These are phyloP conservation scores for Lanmaoa pseudosensibilis DNA, from an alignment of 768 basidiomycete genomes.

Conservation along the genomic window DNA sequence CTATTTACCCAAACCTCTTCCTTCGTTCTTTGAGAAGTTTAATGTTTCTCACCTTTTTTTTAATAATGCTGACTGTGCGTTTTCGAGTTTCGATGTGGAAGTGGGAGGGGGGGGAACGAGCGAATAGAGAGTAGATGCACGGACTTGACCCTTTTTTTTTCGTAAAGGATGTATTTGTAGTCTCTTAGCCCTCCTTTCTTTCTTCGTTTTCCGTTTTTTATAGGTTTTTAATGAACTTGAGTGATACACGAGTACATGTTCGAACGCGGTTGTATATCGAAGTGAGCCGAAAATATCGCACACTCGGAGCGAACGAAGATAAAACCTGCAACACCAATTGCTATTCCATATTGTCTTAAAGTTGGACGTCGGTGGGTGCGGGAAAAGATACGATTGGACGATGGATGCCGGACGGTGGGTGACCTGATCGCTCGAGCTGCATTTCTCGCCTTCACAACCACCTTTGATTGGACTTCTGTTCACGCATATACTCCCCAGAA, in stretches of 20 bases:
- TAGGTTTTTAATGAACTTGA: conserved; percentile 6
- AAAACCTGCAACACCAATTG: too few relatives aligned
- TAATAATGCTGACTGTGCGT: not conserved
- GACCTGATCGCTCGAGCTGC: too few relatives aligned
- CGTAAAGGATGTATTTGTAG: conserved; percentile 6
- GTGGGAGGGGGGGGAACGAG: not conserved
- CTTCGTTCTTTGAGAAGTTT: not conserved
- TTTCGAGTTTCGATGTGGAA: not conserved
- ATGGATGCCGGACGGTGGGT: too few relatives aligned
- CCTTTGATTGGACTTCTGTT: not conserved
- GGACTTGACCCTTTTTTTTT: not conserved
- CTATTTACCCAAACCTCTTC: too few relatives aligned
- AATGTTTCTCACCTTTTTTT: conserved; percentile 3
- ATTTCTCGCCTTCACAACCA: not conserved
- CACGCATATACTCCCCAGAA: not conserved
- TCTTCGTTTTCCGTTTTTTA: not conserved
- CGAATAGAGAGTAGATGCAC: not conserved
- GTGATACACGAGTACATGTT: too few relatives aligned
- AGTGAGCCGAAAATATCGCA: too few relatives aligned
- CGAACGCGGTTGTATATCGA: too few relatives aligned
- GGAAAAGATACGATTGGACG: too few relatives aligned
- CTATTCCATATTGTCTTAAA: too few relatives aligned
- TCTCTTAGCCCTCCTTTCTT: not conserved
- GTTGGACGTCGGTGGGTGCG: too few relatives aligned
- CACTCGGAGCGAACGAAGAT: too few relatives aligned